Base-by-base conservation (phyloP, 805 yeast species). In the Deakozyma indianensis region DNA sequence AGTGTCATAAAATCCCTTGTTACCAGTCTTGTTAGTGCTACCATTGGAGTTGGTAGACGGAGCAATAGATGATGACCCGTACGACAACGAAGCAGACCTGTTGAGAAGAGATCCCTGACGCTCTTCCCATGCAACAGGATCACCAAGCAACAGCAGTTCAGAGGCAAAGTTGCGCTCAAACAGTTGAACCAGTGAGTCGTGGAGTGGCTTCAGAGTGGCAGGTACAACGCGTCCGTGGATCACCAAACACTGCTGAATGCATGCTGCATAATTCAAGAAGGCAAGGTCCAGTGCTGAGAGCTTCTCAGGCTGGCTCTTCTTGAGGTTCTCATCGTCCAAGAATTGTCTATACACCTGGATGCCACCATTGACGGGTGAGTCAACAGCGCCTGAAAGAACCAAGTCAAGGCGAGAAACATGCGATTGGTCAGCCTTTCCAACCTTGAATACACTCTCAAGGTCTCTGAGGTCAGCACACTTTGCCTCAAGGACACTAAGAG, bases 321-420 rank as follows among this genome's bases (percentile, higher is more conserved):
- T 47, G 27, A 49, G 43, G 15, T 44, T 43, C 9, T 52, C 52
- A 41, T 69, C 71, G 29, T 60, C 61, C 57, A 83, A 75, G 58
- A 86, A 84, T 1, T 73, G 73, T 46, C 88, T 70, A 62, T 83
- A 86, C 57, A 82, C 86, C 2, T 85, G 83, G 51, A 86, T 83
- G 47, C 96, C 96, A 28, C 96, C 96, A 58, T 86, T 86, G 3
- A 86, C 90, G 2, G 95, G 95, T 0, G 95, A 77, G 58, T 85
- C 94, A 45, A 87, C 88, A 0, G 95, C 83, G 40, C 95, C 95
- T 4, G 61, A 54, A 3, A 60, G 48, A 2, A 52, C 52, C 46
- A 60, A 51, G 35, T 59, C 55, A 35, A 60, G 53, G 41, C 3
- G 88, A 78, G 49, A 83, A 63, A 56, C 78, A 73, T 71, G 25